Evolutionary conservation across 345 rosid genomes (phyloP).

Genomic region (Boechera retrofracta): DNA sequence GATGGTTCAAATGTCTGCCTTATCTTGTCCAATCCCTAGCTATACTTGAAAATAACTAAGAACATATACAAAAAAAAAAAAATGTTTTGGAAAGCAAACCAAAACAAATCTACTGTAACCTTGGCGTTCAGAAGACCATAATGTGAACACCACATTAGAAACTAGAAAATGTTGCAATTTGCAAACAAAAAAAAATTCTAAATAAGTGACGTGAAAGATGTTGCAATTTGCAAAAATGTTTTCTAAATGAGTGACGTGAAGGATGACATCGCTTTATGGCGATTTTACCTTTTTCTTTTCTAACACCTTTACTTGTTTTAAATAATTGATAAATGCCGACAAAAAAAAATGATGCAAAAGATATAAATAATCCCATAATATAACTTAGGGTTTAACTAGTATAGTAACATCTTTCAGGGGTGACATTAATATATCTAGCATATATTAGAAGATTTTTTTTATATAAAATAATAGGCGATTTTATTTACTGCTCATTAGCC

Average conservation of each 20-base stretch:
- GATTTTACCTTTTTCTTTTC: not conserved
- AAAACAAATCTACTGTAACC: too few species aligned
- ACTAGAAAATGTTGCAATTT: not conserved
- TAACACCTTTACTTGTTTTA: not conserved
- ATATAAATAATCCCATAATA: too few species aligned
- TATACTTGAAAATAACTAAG: too few species aligned
- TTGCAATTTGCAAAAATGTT: not conserved
- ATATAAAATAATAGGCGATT: too few species aligned
- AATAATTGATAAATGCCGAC: not conserved
- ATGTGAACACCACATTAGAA: slow-evolving; percentile 3
- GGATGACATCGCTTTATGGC: slow-evolving; percentile 28
- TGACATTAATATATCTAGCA: not conserved
- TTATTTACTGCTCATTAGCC: not conserved
- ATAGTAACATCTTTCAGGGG: not conserved
- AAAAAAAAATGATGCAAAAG: too few species aligned
- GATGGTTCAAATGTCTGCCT: too few species aligned
- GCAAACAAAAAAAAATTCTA: too few species aligned
- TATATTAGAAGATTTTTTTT: not conserved
- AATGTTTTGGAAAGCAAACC: too few species aligned
- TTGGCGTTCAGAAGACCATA: not conserved
- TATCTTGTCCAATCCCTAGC: too few species aligned
- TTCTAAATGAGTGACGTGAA: slow-evolving; percentile 25
- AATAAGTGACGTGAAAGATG: too few species aligned
- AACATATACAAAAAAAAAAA: too few species aligned
- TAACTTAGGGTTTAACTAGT: too few species aligned